phyloP scores from a whole-genome alignment of 345 rosid species.

The Passiflora organensis region DNA sequence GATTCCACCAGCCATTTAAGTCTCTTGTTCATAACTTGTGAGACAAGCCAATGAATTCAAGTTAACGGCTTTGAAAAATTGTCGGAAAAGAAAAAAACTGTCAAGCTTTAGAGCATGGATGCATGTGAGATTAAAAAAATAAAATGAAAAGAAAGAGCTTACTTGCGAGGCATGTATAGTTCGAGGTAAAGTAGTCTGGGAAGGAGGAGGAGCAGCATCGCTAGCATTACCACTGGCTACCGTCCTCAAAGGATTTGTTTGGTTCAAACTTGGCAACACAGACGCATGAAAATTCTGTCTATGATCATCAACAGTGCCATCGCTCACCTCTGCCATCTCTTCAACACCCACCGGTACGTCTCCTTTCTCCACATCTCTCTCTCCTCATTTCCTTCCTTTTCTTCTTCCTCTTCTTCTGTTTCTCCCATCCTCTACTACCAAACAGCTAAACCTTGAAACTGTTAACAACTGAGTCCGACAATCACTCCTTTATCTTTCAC shows the following conservation, averaged over 20 bases:
- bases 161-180: slow-evolving; percentile 82
- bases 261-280: slow-evolving; percentile 66
- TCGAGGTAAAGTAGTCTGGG: slow-evolving; percentile 47
- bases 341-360: slow-evolving; percentile 12
- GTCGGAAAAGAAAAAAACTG: neutral
- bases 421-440: slow-evolving; percentile 44
- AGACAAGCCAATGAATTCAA: slow-evolving; percentile 9
- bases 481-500: neutral
- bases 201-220: slow-evolving; percentile 49
- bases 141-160: slow-evolving; percentile 13
- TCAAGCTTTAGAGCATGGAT: too few species aligned
- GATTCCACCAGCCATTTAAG: slow-evolving; percentile 8
- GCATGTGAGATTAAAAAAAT: too few species aligned
- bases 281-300: slow-evolving; percentile 31
- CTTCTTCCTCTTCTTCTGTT: slow-evolving; percentile 20
- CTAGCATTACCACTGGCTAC: slow-evolving; percentile 47
- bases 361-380: slow-evolving; percentile 49
- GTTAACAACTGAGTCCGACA: slow-evolving; percentile 6
- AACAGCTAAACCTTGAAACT: slow-evolving; percentile 3
- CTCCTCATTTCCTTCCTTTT: slow-evolving; percentile 12
- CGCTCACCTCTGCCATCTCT: slow-evolving; percentile 25
- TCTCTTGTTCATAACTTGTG: slow-evolving; percentile 11
- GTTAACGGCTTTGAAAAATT: neutral
- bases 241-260: slow-evolving; percentile 77
- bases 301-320: slow-evolving; percentile 1